These are phyloP conservation scores for Chrysopogon serrulatus DNA, from an alignment of 176 grass and related monocot species.

Conservation along the genomic window DNA sequence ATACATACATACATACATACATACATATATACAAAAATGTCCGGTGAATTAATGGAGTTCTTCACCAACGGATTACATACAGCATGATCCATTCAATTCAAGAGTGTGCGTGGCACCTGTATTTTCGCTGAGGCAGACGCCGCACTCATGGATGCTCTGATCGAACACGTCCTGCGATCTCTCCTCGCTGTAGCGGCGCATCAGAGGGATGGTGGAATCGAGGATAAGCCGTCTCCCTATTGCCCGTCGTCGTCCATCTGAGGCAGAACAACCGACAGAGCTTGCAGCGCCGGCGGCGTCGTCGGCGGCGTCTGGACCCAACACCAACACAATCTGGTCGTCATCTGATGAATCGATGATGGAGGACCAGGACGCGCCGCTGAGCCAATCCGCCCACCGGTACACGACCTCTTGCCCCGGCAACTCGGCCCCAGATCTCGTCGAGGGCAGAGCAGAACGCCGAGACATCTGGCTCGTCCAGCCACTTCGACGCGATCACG, in stretches of 20 bases:
- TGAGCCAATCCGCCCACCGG: slow-evolving; percentile 51
- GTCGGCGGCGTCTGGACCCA: background rate
- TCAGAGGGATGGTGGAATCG: slow-evolving; percentile 38
- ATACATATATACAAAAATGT: no score
- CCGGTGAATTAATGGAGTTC: no score
- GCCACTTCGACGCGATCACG: slow-evolving; percentile 34
- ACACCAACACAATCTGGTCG: slow-evolving; percentile 20
- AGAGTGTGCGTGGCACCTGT: background rate
- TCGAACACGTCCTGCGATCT: background rate
- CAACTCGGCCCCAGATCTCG: slow-evolving; percentile 42
- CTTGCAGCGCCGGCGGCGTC: background rate
- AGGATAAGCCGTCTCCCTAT: slow-evolving; percentile 16
- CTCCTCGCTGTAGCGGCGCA: background rate
- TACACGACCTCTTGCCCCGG: slow-evolving; percentile 45
- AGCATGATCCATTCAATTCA: no score
- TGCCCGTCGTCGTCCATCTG: slow-evolving; percentile 27
- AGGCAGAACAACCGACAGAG: background rate
- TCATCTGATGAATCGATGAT: slow-evolving; percentile 18
- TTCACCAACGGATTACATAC: no score
- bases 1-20: no score
- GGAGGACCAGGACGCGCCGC: slow-evolving; percentile 1
- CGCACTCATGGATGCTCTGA: background rate
- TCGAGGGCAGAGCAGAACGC: slow-evolving; percentile 41
- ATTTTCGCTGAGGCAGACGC: background rate
- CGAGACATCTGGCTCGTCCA: slow-evolving; percentile 33